Percentiles rank a stretch among this genome's conserved stretches.
Evolutionary conservation across 345 rosid species (phyloP).

Genomic region (Eucalyptus cloeziana): DNA sequence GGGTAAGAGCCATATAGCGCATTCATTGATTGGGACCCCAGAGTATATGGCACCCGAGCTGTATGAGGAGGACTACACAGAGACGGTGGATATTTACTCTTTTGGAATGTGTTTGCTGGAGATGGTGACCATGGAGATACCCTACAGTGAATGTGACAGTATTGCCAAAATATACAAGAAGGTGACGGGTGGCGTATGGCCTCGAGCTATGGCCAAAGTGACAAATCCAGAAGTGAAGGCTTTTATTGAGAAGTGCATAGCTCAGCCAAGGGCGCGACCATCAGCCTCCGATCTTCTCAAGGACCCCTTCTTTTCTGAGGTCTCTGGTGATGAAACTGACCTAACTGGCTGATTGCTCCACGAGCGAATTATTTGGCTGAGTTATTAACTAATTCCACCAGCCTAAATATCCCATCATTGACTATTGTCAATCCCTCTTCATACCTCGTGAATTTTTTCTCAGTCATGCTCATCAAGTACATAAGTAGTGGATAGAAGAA

Average conservation of each 20-base stretch:
- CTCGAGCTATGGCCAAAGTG: constrained; percentile 33
- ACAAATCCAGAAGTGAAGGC: constrained; percentile 41
- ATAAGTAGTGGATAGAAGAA: neutral
- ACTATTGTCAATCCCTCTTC: neutral
- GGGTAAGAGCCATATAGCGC: constrained; percentile 52
- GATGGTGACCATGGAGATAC: constrained; percentile 62
- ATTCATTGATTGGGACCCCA: constrained; percentile 55
- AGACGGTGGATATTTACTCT: constrained; percentile 56
- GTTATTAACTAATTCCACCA: neutral
- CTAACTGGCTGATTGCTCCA: neutral
- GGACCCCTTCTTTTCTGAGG: constrained; percentile 50
- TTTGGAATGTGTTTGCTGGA: constrained; percentile 63
- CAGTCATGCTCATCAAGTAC: neutral
- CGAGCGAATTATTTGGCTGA: neutral
- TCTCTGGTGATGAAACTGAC: constrained; percentile 14
- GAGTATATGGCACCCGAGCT: constrained; percentile 73
- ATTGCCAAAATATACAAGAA: constrained; percentile 68
- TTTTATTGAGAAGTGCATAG: constrained; percentile 55
- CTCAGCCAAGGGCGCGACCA: constrained; percentile 47
- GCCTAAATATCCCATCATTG: neutral
- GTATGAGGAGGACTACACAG: constrained; percentile 66
- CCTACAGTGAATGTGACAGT: constrained; percentile 57
- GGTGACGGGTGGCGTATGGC: constrained; percentile 43
- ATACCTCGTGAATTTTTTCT: neutral
- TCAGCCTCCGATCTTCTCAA: constrained; percentile 52